These are phyloP conservation scores for Cladobotryum protrusum DNA, from an alignment of 2,329 filamentous ascomycete species.

Conservation along the genomic window DNA sequence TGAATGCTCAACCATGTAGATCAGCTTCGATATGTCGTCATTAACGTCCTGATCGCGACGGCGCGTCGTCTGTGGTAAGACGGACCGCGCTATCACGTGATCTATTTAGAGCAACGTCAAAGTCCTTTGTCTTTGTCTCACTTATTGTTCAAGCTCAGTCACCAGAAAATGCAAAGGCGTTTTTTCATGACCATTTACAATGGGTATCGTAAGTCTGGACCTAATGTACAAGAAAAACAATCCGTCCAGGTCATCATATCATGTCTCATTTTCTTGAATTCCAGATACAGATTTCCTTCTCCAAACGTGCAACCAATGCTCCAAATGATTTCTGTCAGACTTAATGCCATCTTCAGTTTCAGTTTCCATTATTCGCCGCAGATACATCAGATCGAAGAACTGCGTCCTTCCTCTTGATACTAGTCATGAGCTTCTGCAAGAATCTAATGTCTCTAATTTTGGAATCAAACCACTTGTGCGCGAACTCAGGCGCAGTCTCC, in stretches of 20 bases:
- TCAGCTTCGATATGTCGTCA: constrained; percentile 17
- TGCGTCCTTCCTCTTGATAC: neutral
- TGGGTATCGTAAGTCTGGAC: no score
- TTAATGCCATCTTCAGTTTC: neutral
- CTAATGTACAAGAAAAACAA: no score
- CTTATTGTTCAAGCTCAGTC: no score
- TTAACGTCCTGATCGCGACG: constrained; percentile 16
- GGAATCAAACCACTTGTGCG: constrained; percentile 19
- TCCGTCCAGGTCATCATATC: no score
- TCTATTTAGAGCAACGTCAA: no score
- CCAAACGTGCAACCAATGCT: no score
- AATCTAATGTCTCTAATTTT: constrained; percentile 21
- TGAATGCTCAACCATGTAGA: neutral
- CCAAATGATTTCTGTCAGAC: neutral
- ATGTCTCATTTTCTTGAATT: no score
- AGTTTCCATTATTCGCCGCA: neutral
- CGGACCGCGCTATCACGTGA: constrained; percentile 23
- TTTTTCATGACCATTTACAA: no score
- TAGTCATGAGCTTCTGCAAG: constrained; percentile 17
- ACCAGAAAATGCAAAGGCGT: no score
- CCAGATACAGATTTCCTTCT: no score
- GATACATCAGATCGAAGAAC: neutral
- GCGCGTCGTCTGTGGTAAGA: constrained; percentile 14
- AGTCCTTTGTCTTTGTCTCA: no score
- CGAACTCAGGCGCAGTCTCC: constrained; percentile 14